Conservation (phyloP, 495 filamentous ascomycete genomes). For the Aspergillus panamensis region DNA sequence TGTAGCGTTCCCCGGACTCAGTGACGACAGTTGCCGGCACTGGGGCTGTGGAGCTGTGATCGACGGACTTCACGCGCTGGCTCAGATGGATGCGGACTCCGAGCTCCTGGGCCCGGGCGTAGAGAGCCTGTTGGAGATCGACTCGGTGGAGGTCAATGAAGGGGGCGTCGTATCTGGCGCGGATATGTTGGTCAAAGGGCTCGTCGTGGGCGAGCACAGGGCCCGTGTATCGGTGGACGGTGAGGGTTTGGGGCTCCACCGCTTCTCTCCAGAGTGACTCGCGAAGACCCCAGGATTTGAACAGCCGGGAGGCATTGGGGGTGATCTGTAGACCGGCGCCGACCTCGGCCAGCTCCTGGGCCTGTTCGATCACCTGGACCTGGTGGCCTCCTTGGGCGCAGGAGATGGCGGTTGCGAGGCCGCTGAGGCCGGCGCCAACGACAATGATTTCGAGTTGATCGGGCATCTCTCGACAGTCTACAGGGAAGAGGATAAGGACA, state of each 20-base stretch:
- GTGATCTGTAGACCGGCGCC: constrained; percentile 56
- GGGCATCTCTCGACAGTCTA: constrained; percentile 7
- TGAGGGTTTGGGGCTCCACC: constrained; percentile 50
- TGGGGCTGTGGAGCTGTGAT: constrained; percentile 22
- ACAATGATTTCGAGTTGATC: constrained; percentile 29
- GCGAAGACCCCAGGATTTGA: constrained; percentile 52
- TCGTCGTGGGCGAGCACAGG: constrained; percentile 50
- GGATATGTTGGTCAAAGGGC: constrained; percentile 41
- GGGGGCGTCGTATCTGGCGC: constrained; percentile 44
- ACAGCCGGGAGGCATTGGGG: constrained; percentile 53
- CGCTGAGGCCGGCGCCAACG: constrained; percentile 52
- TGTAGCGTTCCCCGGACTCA: constrained; percentile 26
- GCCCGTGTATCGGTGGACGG: constrained; percentile 57
- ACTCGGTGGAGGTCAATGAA: constrained; percentile 60
- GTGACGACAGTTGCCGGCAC: constrained; percentile 23
- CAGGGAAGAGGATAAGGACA: not conserved
- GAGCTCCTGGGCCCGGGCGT: constrained; percentile 48
- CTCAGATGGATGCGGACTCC: constrained; percentile 49
- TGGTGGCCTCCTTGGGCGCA: constrained; percentile 56
- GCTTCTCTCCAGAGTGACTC: constrained; percentile 43
- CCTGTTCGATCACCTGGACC: constrained; percentile 60
- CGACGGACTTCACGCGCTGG: constrained; percentile 42
- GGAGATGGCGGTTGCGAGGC: constrained; percentile 62
- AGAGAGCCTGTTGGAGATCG: constrained; percentile 52
- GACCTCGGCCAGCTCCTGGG: constrained; percentile 56